phyloP scores from a whole-genome alignment of 2,329 filamentous ascomycete species.

The Amylocarpus encephaloides region DNA sequence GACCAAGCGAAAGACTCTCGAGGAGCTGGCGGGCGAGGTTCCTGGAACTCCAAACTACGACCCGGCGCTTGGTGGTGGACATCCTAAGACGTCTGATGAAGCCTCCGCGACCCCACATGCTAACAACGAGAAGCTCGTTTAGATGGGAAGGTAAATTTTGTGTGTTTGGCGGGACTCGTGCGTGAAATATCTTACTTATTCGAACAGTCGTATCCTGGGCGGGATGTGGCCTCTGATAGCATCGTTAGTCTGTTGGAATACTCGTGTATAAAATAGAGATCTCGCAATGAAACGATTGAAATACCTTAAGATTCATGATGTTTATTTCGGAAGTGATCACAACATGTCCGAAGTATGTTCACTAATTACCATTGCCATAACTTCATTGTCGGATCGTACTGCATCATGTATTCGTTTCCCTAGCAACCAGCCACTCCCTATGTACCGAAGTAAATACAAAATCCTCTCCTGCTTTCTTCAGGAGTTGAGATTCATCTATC shows the following conservation, averaged over 20 bases:
- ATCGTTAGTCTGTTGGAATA: not conserved
- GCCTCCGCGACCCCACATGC: not conserved
- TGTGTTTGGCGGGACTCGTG: not conserved
- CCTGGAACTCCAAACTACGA: slow-evolving; percentile 16
- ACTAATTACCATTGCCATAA: too few species aligned
- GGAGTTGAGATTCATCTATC: too few species aligned
- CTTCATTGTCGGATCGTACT: too few species aligned
- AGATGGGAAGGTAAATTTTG: not conserved
- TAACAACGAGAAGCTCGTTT: slow-evolving; percentile 1
- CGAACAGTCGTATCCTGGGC: not conserved
- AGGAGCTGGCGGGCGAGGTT: slow-evolving; percentile 59
- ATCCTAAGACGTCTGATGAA: slow-evolving; percentile 3
- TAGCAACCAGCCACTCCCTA: not conserved
- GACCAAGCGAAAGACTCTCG: slow-evolving; percentile 68
- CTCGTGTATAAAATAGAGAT: too few species aligned
- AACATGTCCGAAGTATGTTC: too few species aligned
- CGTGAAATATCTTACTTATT: not conserved
- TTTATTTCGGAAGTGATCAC: too few species aligned
- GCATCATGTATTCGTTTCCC: not conserved
- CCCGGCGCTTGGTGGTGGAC: not conserved
- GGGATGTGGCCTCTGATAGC: not conserved
- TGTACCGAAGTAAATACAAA: not conserved
- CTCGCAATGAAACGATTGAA: too few species aligned
- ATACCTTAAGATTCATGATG: too few species aligned
- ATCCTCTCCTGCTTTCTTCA: not conserved